phyloP scores from a whole-genome alignment of 192 early-diverging fungal species.

The Phlyctochytrium planicorne region DNA sequence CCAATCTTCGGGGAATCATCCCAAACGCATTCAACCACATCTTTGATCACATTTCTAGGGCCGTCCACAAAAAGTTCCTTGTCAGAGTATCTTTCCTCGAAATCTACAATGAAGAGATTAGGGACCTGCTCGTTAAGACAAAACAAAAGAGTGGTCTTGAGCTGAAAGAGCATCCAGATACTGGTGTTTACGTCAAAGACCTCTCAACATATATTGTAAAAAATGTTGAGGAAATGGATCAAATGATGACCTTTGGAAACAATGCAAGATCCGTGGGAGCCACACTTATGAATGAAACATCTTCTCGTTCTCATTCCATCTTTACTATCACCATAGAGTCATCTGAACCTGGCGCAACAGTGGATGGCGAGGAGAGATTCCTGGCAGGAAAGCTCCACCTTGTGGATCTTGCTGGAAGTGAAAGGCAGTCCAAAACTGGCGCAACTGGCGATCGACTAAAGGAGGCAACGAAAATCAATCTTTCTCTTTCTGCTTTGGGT shows the following conservation, averaged over 20 bases:
- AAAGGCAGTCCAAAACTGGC: constrained; percentile 62
- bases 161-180: constrained; percentile 65
- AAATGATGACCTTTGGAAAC: constrained; percentile 55
- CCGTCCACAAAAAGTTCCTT: constrained; percentile 56
- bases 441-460: constrained; percentile 61
- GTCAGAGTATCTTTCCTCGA: constrained; percentile 59
- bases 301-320: constrained; percentile 62
- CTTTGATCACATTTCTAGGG: constrained; percentile 57
- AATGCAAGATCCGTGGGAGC: constrained; percentile 58
- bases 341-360: constrained; percentile 38
- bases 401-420: constrained; percentile 64
- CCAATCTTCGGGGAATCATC: constrained; percentile 59
- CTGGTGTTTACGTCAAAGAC: constrained; percentile 67
- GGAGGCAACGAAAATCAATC: constrained; percentile 67
- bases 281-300: constrained; percentile 64
- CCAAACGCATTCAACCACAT: constrained; percentile 63
- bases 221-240: constrained; percentile 57
- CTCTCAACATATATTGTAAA: constrained; percentile 55
- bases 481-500: constrained; percentile 59
- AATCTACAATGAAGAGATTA: constrained; percentile 61
- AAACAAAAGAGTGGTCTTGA: constrained; percentile 41
- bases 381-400: constrained; percentile 60
- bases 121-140: constrained; percentile 47
- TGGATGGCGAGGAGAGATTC: constrained; percentile 54
- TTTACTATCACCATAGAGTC: constrained; percentile 65